These are phyloP conservation scores for Aotearoamyces nothofagi DNA, from an alignment of 2,329 filamentous ascomycete genomes.

Conservation along the genomic window DNA sequence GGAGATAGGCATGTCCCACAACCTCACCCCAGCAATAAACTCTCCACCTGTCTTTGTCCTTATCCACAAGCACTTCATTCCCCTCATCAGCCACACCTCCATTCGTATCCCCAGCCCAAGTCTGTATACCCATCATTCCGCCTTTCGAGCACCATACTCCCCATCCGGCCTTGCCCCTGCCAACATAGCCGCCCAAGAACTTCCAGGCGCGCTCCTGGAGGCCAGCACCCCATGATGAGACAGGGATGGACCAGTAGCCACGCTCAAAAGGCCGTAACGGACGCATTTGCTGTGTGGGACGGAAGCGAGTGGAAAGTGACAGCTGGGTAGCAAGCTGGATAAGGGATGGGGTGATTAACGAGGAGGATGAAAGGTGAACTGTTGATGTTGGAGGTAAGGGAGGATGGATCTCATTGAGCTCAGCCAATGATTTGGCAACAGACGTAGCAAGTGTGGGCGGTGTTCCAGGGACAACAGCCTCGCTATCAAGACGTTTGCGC, in stretches of 20 bases:
- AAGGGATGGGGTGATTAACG: conserved; percentile 40
- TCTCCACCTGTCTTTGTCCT: conserved; percentile 28
- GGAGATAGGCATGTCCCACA: conserved; percentile 55
- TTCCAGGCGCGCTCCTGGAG: conserved; percentile 42
- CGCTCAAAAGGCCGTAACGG: conserved; percentile 46
- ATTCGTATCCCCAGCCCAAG: conserved; percentile 13
- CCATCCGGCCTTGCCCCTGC: conserved; percentile 47
- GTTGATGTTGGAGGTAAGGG: conserved; percentile 35
- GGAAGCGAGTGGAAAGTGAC: conserved; percentile 35
- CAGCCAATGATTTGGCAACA: not conserved
- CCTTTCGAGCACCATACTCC: conserved; percentile 42
- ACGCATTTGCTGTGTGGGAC: conserved; percentile 31
- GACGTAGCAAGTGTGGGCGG: conserved; percentile 1
- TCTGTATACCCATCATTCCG: too few species aligned
- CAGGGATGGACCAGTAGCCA: conserved; percentile 62
- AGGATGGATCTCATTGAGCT: conserved; percentile 32
- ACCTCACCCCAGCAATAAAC: conserved; percentile 70
- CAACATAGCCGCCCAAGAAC: conserved; percentile 44
- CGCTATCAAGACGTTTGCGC: not conserved
- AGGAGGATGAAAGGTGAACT: conserved; percentile 26
- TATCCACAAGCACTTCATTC: not conserved
- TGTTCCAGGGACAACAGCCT: conserved; percentile 12
- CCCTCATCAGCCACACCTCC: not conserved
- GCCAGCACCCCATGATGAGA: conserved; percentile 32
- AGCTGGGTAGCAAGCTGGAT: conserved; percentile 35